phyloP scores from a whole-genome alignment of 2,329 filamentous ascomycete species.

The Fusarium pseudograminearum region DNA sequence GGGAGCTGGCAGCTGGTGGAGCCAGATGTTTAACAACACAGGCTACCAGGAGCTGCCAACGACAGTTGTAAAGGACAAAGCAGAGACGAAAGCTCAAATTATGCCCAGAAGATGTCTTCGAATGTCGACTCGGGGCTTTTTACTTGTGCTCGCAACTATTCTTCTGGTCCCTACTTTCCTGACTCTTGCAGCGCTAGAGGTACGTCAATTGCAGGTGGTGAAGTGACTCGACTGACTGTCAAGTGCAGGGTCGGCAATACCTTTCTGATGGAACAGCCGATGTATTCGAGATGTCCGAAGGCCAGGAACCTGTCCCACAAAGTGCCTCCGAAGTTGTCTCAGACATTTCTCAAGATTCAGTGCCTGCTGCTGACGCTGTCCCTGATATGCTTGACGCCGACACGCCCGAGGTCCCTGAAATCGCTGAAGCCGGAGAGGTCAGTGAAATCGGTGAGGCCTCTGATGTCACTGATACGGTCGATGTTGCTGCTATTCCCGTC shows the following conservation, averaged over 20 bases:
- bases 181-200: constrained; percentile 22
- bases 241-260: constrained; percentile 15
- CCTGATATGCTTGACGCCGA: neutral
- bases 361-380: neutral
- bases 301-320: neutral
- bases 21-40: constrained; percentile 22
- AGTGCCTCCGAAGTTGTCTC: neutral
- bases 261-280: constrained; percentile 30
- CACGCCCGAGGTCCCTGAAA: neutral
- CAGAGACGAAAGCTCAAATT: constrained; percentile 7
- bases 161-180: constrained; percentile 19
- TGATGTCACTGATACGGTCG: neutral
- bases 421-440: neutral
- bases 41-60: constrained; percentile 28
- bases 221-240: neutral
- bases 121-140: neutral
- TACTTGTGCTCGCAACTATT: constrained; percentile 12
- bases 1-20: constrained; percentile 15
- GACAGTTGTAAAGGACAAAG: constrained; percentile 19
- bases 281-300: constrained; percentile 14
- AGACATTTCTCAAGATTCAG: neutral
- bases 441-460: neutral
- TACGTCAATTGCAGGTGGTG: neutral
- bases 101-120: constrained; percentile 18
- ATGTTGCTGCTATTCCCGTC: constrained; percentile 1